phyloP scores from a whole-genome alignment of 2,329 filamentous ascomycete genomes.

The Xylariaceae sp. region DNA sequence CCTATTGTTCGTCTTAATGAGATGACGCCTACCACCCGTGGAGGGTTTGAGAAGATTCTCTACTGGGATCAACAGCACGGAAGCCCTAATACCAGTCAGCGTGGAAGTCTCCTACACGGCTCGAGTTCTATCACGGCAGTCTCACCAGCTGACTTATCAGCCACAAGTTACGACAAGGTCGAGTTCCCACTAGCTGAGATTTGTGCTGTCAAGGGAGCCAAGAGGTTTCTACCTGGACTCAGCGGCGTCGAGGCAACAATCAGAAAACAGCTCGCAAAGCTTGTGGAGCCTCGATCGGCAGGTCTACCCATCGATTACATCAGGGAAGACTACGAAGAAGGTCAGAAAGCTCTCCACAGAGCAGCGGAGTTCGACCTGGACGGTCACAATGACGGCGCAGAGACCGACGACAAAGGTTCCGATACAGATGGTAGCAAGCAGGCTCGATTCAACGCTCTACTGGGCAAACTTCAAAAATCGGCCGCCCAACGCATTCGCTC shows the following conservation, averaged over 20 bases:
- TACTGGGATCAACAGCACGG: constrained; percentile 15
- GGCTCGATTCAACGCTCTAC: constrained; percentile 28
- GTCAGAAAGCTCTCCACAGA: constrained; percentile 11
- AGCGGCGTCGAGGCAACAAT: constrained; percentile 27
- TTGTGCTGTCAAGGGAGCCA: constrained; percentile 26
- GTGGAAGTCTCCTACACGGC: neutral
- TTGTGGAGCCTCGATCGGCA: constrained; percentile 34
- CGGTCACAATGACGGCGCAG: neutral
- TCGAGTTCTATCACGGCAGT: constrained; percentile 19
- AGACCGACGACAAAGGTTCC: neutral
- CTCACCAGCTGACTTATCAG: constrained; percentile 4
- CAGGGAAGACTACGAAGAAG: constrained; percentile 28
- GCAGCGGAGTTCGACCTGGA: neutral
- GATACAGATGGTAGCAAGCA: neutral
- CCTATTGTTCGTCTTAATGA: constrained; percentile 27
- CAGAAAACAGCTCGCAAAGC: constrained; percentile 19
- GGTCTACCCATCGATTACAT: constrained; percentile 30
- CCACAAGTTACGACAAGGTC: constrained; percentile 9
- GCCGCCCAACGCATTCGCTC: constrained; percentile 22
- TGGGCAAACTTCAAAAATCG: constrained; percentile 33
- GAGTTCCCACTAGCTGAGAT: constrained; percentile 34
- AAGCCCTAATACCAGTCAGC: neutral
- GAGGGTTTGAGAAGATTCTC: constrained; percentile 25
- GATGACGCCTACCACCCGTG: constrained; percentile 23
- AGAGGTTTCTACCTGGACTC: constrained; percentile 23